phyloP scores from a whole-genome alignment of 2,329 filamentous ascomycete genomes.

The Akanthomyces lecanii region DNA sequence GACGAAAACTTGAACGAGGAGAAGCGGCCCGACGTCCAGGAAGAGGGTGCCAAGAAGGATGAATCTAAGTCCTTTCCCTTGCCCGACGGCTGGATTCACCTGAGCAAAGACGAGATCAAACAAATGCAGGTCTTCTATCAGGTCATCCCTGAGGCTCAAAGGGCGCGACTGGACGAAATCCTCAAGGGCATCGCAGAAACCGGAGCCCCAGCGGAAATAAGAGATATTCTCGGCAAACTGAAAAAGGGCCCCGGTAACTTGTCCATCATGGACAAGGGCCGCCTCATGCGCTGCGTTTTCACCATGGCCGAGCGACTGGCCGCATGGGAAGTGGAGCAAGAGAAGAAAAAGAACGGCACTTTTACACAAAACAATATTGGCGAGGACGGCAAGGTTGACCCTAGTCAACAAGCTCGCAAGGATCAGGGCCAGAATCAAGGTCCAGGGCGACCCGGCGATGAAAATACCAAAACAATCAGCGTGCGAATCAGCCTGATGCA shows the following conservation, averaged over 20 bases:
- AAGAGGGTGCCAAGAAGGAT: slow-evolving; percentile 25
- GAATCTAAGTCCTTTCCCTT: slow-evolving; percentile 28
- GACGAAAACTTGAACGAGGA: slow-evolving; percentile 22
- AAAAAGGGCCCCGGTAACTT: slow-evolving; percentile 52
- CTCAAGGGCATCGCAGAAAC: slow-evolving; percentile 60
- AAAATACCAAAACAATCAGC: slow-evolving; percentile 30
- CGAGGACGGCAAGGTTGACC: background rate
- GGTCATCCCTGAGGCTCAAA: slow-evolving; percentile 59
- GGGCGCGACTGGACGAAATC: slow-evolving; percentile 53
- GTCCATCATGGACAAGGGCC: slow-evolving; percentile 35
- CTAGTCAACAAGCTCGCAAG: background rate
- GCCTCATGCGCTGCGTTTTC: slow-evolving; percentile 34
- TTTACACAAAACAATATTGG: slow-evolving; percentile 24
- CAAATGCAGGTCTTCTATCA: slow-evolving; percentile 57
- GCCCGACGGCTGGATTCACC: slow-evolving; percentile 44
- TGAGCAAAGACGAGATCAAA: slow-evolving; percentile 44
- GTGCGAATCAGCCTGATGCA: slow-evolving; percentile 33
- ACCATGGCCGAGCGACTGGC: slow-evolving; percentile 34
- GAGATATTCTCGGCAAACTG: slow-evolving; percentile 53
- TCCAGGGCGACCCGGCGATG: slow-evolving; percentile 21
- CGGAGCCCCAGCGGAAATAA: slow-evolving; percentile 66
- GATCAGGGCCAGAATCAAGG: slow-evolving; percentile 17
- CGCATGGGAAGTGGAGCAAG: slow-evolving; percentile 25
- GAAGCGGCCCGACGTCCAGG: slow-evolving; percentile 20
- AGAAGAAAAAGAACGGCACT: slow-evolving; percentile 21